Evolutionary conservation across 345 rosid genomes (phyloP).

Genomic region (Acer saccharum): DNA sequence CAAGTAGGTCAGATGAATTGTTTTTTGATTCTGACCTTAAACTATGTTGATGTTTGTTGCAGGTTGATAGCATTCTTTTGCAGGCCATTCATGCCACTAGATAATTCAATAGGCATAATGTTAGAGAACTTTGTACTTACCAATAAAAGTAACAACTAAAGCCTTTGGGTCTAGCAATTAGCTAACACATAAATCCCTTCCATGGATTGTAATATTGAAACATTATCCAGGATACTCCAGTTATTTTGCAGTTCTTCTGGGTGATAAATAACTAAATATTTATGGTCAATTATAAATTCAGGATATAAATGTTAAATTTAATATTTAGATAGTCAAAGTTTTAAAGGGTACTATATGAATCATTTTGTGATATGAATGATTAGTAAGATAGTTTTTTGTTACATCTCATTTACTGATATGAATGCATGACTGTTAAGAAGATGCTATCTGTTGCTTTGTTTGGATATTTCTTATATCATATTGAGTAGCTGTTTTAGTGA

Average conservation of each 20-base stretch:
- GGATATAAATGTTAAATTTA: not conserved
- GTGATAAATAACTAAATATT: not conserved
- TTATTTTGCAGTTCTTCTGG: not conserved
- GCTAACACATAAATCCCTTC: no score
- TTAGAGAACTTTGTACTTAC: no score
- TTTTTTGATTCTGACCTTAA: not conserved
- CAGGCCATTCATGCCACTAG: not conserved
- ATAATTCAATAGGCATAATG: no score
- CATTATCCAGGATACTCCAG: not conserved
- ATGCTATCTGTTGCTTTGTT: not conserved
- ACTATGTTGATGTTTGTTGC: conserved; percentile 6
- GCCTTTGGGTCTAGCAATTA: no score
- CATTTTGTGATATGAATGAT: conserved; percentile 1
- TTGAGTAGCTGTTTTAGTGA: not conserved
- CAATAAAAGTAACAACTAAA: no score
- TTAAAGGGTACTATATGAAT: not conserved
- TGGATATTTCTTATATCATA: not conserved
- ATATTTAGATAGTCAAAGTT: not conserved
- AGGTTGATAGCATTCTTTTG: not conserved
- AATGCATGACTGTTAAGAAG: not conserved
- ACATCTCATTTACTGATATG: not conserved
- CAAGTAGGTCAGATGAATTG: conserved; percentile 26
- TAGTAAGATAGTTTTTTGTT: not conserved
- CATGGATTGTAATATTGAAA: no score
- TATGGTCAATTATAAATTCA: not conserved